These are phyloP conservation scores for Colletotrichum orchidophilum DNA, from an alignment of 2,329 filamentous ascomycete genomes.

Conservation along the genomic window DNA sequence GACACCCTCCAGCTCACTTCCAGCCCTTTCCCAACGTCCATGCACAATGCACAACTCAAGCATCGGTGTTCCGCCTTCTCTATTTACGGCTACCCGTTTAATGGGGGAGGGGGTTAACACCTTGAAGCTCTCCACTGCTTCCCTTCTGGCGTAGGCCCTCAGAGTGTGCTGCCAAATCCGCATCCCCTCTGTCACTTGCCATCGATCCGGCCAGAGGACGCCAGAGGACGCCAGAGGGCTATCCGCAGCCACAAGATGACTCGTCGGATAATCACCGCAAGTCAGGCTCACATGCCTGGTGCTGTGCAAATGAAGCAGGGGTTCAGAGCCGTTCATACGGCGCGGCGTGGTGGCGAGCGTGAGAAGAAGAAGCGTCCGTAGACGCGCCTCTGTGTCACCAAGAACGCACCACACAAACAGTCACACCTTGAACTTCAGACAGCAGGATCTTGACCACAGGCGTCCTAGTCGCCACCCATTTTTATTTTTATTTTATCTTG, in stretches of 20 bases:
- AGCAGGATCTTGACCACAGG: constrained; percentile 2
- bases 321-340: neutral
- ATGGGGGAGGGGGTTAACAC: neutral
- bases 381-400: constrained; percentile 12
- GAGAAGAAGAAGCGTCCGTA: constrained; percentile 1
- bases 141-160: neutral
- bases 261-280: constrained; percentile 20
- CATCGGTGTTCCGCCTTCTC: constrained; percentile 30
- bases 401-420: neutral
- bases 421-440: constrained; percentile 1
- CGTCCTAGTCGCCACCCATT: neutral
- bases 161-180: constrained; percentile 13
- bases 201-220: neutral
- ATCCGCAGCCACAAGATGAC: constrained; percentile 12
- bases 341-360: constrained; percentile 12
- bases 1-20: neutral
- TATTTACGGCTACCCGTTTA: constrained; percentile 17
- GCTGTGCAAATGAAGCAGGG: neutral
- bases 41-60: constrained; percentile 24
- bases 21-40: constrained; percentile 22
- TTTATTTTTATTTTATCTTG: neutral
- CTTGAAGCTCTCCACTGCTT: neutral
- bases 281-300: constrained; percentile 9
- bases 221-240: neutral
- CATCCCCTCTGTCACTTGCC: constrained; percentile 5